phyloP scores from a whole-genome alignment of 2,329 filamentous ascomycete genomes.

The Pseudomassariella vexata region DNA sequence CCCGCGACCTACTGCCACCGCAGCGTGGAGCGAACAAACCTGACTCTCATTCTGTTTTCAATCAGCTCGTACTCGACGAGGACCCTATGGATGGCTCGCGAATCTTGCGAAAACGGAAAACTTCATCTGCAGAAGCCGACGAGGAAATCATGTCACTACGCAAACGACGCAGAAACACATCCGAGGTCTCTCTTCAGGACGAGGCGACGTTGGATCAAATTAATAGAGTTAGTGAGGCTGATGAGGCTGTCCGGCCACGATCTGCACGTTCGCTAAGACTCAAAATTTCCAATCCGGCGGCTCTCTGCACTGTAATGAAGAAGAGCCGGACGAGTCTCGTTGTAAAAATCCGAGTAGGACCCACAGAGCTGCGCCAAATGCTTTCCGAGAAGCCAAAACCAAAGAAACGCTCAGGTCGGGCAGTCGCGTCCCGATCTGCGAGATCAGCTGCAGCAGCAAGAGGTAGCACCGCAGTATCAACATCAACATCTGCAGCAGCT shows the following conservation, averaged over 20 bases:
- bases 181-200: slow-evolving; percentile 31
- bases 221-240: slow-evolving; percentile 25
- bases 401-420: slow-evolving; percentile 38
- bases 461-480: too few species aligned
- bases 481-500: too few species aligned
- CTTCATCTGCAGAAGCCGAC: slow-evolving; percentile 62
- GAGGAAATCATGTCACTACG: slow-evolving; percentile 45
- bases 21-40: slow-evolving; percentile 58
- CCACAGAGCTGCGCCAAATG: slow-evolving; percentile 55
- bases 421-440: slow-evolving; percentile 24
- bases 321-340: slow-evolving; percentile 39
- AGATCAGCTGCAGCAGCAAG: slow-evolving; percentile 24
- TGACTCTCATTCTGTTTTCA: slow-evolving; percentile 73
- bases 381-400: slow-evolving; percentile 52
- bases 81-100: slow-evolving; percentile 72
- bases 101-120: slow-evolving; percentile 77
- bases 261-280: slow-evolving; percentile 55
- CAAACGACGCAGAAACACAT: slow-evolving; percentile 46
- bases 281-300: slow-evolving; percentile 34
- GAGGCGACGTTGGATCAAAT: slow-evolving; percentile 28
- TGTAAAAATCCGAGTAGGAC: slow-evolving; percentile 52
- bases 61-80: slow-evolving; percentile 64
- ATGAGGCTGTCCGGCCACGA: slow-evolving; percentile 28
- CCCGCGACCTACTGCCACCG: slow-evolving; percentile 66
- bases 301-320: slow-evolving; percentile 36